A percentile compares a stretch with the other conserved stretches of the same genome.
Evolutionary conservation across 352 stramenopile species (phyloP).

Genomic region (Globisporangium barbulae): DNA sequence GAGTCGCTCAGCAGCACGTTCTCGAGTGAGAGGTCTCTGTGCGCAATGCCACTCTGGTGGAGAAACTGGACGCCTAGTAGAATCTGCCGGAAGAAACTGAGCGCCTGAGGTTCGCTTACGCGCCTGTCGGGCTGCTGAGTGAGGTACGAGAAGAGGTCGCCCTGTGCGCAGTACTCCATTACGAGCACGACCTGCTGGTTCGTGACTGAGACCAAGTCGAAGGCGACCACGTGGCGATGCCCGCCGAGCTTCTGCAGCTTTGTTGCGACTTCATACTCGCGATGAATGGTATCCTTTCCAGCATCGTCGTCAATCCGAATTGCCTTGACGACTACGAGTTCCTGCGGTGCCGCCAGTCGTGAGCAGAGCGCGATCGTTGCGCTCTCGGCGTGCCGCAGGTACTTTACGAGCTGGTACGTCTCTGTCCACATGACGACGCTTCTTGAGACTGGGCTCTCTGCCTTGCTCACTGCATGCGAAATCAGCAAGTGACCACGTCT

Average conservation of each 20-base stretch:
- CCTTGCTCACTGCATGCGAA: not conserved
- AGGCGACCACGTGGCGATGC: slow-evolving; percentile 55
- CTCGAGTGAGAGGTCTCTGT: slow-evolving; percentile 55
- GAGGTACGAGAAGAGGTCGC: slow-evolving; percentile 45
- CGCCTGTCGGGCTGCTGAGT: slow-evolving; percentile 9
- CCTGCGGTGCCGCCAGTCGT: not conserved
- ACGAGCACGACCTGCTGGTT: slow-evolving; percentile 47
- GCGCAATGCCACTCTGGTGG: slow-evolving; percentile 35
- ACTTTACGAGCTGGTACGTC: not conserved
- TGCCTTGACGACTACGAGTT: not conserved
- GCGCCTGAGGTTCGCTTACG: slow-evolving; percentile 25
- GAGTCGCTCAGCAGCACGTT: slow-evolving; percentile 37
- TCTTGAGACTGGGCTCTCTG: not conserved
- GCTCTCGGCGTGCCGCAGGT: not conserved
- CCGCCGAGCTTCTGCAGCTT: slow-evolving; percentile 29
- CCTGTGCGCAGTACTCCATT: slow-evolving; percentile 44
- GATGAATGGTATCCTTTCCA: not conserved
- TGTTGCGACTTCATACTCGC: not conserved
- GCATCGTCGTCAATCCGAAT: not conserved
- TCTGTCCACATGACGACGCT: slow-evolving; percentile 1
- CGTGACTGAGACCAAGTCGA: slow-evolving; percentile 55
- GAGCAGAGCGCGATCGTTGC: not conserved
- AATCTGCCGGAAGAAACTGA: slow-evolving; percentile 38
- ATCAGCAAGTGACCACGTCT: not conserved
- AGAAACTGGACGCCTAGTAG: slow-evolving; percentile 39